phyloP scores from a whole-genome alignment of 1,284 basidiomycete genomes.

The Ganoderma sinense region DNA sequence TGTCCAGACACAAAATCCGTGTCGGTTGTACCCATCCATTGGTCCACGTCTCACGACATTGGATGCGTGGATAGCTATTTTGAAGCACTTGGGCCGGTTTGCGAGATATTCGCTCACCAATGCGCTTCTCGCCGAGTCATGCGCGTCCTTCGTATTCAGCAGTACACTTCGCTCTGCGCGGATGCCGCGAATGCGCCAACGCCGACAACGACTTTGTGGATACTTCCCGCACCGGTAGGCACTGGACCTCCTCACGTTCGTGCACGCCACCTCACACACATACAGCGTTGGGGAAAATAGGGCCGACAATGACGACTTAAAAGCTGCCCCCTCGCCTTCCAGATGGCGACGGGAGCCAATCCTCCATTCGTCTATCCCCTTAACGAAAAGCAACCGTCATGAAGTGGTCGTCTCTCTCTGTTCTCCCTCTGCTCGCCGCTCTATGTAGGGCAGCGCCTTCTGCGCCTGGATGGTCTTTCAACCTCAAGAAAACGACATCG shows the following conservation, averaged over 20 bases:
- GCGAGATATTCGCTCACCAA: no score
- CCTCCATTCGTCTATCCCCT: background rate
- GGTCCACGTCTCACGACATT: background rate
- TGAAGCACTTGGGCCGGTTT: background rate
- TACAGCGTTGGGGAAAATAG: background rate
- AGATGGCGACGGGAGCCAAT: background rate
- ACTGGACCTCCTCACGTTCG: background rate
- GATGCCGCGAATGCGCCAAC: no score
- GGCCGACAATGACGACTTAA: background rate
- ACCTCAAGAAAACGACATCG: slow-evolving; percentile 45
- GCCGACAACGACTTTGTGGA: background rate
- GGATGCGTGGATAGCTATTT: background rate
- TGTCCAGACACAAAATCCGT: background rate
- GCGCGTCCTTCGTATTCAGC: background rate
- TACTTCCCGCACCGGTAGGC: background rate
- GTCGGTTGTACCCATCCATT: background rate
- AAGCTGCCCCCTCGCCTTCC: background rate
- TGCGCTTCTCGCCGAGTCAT: background rate
- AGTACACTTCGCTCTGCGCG: no score
- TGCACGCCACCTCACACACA: background rate
- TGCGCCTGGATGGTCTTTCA: slow-evolving; percentile 13
- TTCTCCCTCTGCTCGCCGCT: background rate
- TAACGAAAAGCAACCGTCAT: background rate
- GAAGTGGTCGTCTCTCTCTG: background rate
- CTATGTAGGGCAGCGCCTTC: slow-evolving; percentile 13